A percentile compares a stretch with the other conserved stretches of the same genome.
Conservation (phyloP, 2,329 filamentous ascomycete genomes). For the Beauveria varroae region DNA sequence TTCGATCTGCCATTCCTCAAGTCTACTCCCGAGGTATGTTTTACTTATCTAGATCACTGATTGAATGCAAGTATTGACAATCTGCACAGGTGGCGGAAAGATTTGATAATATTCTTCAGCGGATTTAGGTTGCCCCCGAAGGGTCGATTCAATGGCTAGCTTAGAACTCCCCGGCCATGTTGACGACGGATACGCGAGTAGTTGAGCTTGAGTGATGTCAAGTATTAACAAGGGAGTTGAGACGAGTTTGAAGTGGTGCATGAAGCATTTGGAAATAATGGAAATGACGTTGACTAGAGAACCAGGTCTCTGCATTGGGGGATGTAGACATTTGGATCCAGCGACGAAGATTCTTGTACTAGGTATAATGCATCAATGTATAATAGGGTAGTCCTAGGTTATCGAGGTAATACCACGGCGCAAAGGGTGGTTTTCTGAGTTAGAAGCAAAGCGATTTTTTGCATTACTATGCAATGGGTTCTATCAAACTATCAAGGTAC, state of each 20-base stretch:
- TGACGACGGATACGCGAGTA: background rate
- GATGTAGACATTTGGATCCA: slow-evolving; percentile 1
- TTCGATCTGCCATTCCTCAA: slow-evolving; percentile 93
- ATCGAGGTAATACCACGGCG: slow-evolving; percentile 18
- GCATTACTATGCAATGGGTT: background rate
- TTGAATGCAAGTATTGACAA: slow-evolving; percentile 10
- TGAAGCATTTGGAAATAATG: slow-evolving; percentile 3
- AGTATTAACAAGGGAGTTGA: background rate
- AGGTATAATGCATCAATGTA: slow-evolving; percentile 32
- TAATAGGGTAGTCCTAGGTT: slow-evolving; percentile 24
- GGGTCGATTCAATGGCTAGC: background rate
- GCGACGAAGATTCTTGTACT: slow-evolving; percentile 13
- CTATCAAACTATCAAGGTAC: slow-evolving; percentile 21
- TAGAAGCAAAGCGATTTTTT: background rate
- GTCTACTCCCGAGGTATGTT: slow-evolving; percentile 70
- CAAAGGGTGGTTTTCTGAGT: slow-evolving; percentile 13
- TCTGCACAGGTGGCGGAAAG: slow-evolving; percentile 27
- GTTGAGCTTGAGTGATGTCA: background rate
- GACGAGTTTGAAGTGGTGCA: background rate
- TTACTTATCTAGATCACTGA: background rate
- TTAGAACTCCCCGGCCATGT: background rate
- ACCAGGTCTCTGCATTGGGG: slow-evolving; percentile 10
- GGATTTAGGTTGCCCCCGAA: slow-evolving; percentile 18
- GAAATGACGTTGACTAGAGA: slow-evolving; percentile 4
- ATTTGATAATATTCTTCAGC: slow-evolving; percentile 28